Percentiles rank a stretch among this genome's conserved stretches.
phyloP scores from a whole-genome alignment of 176 grass and related monocot genomes.

The Tillandsia leiboldiana region DNA sequence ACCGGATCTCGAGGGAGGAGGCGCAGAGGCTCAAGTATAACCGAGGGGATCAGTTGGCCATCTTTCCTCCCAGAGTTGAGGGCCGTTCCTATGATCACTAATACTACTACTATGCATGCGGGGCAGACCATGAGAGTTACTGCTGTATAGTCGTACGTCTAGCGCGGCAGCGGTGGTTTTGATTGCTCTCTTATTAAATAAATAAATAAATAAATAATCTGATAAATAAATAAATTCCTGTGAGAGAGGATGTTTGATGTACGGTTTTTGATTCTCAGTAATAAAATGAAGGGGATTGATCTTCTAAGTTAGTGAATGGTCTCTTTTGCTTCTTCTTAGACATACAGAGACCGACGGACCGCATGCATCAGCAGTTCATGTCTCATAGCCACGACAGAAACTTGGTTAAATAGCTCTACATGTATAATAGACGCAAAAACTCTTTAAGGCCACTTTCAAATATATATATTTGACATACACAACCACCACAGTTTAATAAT shows the following conservation, averaged over 20 bases:
- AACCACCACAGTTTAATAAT: background rate
- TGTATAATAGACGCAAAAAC: too few species aligned
- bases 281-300: background rate
- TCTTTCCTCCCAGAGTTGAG: constrained; percentile 13
- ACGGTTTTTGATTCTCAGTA: background rate
- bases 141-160: background rate
- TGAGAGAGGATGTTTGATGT: constrained; percentile 1
- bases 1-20: constrained; percentile 22
- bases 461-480: background rate
- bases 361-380: too few species aligned
- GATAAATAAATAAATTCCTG: background rate
- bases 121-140: background rate
- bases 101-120: background rate
- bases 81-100: background rate
- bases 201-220: too few species aligned
- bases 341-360: too few species aligned
- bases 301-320: too few species aligned
- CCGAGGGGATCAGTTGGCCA: constrained; percentile 17
- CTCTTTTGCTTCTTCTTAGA: too few species aligned
- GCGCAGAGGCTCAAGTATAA: constrained; percentile 19
- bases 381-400: too few species aligned
- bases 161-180: background rate
- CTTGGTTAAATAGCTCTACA: too few species aligned
- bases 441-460: too few species aligned
- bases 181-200: background rate